A percentile compares a stretch with the other conserved stretches of the same genome.
phyloP scores from a whole-genome alignment of 306 rosid genomes.

The Herpetospermum pedunculosum region DNA sequence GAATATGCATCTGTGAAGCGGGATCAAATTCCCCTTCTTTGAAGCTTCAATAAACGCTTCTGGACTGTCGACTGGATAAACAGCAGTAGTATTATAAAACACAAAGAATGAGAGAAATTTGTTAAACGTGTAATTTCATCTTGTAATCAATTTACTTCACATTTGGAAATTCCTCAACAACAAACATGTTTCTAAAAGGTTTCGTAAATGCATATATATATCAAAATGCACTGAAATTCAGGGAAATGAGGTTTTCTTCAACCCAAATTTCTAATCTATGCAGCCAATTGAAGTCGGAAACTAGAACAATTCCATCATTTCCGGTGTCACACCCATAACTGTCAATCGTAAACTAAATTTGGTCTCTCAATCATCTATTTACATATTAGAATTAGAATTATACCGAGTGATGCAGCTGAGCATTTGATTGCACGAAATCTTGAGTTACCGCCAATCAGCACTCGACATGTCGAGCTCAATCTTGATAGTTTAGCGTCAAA shows the following conservation, averaged over 20 bases:
- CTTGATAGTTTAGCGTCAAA: slow-evolving; percentile 14
- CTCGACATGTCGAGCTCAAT: slow-evolving; percentile 10
- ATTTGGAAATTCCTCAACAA: not conserved
- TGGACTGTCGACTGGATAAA: slow-evolving; percentile 45
- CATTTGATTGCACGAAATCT: slow-evolving; percentile 30
- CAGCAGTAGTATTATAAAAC: not conserved
- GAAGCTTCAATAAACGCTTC: slow-evolving; percentile 65
- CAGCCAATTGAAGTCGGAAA: not conserved
- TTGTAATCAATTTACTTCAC: not conserved
- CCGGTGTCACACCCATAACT: not conserved
- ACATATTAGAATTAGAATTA: not conserved
- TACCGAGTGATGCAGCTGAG: slow-evolving; percentile 38
- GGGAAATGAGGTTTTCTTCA: not conserved
- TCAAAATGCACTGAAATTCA: not conserved
- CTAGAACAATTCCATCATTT: not conserved
- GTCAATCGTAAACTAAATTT: not conserved
- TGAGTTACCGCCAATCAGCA: slow-evolving; percentile 9
- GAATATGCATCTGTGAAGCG: slow-evolving; percentile 57
- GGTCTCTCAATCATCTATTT: not conserved
- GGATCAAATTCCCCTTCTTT: slow-evolving; percentile 72
- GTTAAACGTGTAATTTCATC: not conserved
- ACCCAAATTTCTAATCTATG: not conserved
- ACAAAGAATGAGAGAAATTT: not conserved
- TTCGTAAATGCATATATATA: not conserved
- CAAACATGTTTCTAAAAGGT: not conserved